A percentile compares a stretch with the other conserved stretches of the same genome.
Conservation (phyloP, 495 filamentous ascomycete genomes). For the Podospora appendiculata region DNA sequence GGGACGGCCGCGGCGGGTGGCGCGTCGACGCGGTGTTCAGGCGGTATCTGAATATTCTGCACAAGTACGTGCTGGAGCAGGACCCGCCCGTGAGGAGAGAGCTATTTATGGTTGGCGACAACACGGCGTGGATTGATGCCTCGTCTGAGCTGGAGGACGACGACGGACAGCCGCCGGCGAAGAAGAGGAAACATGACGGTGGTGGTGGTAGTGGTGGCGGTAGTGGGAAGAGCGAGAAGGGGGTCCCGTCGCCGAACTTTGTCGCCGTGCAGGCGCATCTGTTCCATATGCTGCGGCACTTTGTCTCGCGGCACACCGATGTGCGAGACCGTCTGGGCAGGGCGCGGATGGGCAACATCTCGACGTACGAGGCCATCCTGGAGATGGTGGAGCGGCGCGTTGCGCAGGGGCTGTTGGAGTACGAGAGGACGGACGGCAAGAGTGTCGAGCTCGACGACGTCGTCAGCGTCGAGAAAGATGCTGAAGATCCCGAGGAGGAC, state of each 20-base stretch:
- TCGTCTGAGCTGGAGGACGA: constrained; percentile 24
- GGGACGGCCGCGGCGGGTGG: constrained; percentile 76
- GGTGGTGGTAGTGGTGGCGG: constrained; percentile 27
- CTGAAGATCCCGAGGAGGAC: constrained; percentile 11
- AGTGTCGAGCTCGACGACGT: too few relatives aligned
- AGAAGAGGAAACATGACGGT: constrained; percentile 46
- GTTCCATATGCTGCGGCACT: constrained; percentile 80
- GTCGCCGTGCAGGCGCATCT: constrained; percentile 84
- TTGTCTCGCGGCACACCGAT: constrained; percentile 67
- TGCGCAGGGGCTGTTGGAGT: constrained; percentile 64
- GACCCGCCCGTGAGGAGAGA: constrained; percentile 56
- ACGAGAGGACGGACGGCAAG: constrained; percentile 46
- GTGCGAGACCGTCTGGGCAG: constrained; percentile 74
- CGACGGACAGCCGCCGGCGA: constrained; percentile 38
- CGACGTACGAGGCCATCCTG: constrained; percentile 60
- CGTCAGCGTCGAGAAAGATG: too few relatives aligned
- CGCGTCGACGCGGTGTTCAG: constrained; percentile 81
- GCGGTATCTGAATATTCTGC: constrained; percentile 83
- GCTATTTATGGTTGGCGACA: constrained; percentile 67
- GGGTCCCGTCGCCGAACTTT: constrained; percentile 57
- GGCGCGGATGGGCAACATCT: constrained; percentile 55
- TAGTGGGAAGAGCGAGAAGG: constrained; percentile 4
- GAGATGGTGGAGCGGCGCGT: constrained; percentile 55
- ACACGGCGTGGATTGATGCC: constrained; percentile 25
- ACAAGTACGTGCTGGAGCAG: constrained; percentile 60